These are phyloP conservation scores for Psidium friedrichsthalianum DNA, from an alignment of 345 rosid genomes.

Conservation along the genomic window DNA sequence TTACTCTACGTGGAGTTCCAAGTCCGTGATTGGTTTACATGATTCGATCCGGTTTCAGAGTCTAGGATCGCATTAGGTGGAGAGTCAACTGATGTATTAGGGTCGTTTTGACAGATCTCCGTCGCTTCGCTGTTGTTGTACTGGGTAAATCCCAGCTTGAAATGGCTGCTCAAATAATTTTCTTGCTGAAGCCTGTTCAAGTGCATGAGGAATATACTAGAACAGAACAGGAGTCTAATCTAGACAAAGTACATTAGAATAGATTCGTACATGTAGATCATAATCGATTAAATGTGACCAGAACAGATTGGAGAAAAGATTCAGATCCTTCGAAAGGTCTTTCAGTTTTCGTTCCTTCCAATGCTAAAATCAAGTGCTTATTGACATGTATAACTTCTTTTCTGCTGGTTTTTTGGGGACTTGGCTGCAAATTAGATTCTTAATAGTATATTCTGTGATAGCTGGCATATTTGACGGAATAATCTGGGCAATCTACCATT, in stretches of 20 bases:
- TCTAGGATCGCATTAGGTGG: neutral
- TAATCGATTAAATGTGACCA: neutral
- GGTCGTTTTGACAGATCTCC: neutral
- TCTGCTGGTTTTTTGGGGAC: neutral
- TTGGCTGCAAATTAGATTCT: neutral
- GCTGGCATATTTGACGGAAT: neutral
- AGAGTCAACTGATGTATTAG: too few species aligned
- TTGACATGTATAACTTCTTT: neutral
- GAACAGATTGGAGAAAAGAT: neutral
- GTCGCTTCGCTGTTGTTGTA: neutral
- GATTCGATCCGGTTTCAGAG: neutral
- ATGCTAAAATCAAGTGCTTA: neutral
- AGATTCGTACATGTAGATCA: neutral
- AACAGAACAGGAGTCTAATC: neutral
- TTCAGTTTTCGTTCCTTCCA: neutral
- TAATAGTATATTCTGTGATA: neutral
- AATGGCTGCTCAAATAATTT: neutral
- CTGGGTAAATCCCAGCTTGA: neutral
- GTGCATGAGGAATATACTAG: neutral
- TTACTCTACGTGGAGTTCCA: neutral
- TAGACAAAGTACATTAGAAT: neutral
- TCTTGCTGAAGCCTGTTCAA: neutral
- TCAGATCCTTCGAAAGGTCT: neutral
- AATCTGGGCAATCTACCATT: neutral
- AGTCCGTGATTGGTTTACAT: neutral